These are phyloP conservation scores for Gonium pectorale DNA, from an alignment of 139 green algal species.

Conservation along the genomic window DNA sequence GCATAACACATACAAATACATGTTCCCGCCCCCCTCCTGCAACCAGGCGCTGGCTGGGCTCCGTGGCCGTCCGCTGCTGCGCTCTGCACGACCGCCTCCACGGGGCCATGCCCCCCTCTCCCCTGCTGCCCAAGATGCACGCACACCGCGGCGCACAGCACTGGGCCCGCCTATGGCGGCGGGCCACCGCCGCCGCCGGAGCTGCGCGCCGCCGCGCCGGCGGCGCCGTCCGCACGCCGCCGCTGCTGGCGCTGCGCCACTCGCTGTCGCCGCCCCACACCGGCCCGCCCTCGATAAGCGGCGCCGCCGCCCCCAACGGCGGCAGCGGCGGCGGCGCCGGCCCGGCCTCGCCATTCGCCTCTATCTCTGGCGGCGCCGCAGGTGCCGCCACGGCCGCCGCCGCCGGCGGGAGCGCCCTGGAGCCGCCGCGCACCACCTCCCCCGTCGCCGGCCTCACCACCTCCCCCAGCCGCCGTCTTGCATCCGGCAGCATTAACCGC, in stretches of 20 bases:
- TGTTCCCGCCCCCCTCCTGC: not conserved
- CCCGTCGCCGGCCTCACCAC: too few species aligned
- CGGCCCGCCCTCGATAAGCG: too few species aligned
- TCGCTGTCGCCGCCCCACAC: too few species aligned
- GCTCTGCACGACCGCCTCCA: conserved; percentile 43
- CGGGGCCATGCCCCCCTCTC: conserved; percentile 21
- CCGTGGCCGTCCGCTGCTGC: conserved; percentile 26
- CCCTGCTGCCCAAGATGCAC: not conserved
- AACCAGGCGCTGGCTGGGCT: conserved; percentile 13
- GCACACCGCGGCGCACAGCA: not conserved
- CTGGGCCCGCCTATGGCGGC: conserved; percentile 28
- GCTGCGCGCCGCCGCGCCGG: conserved; percentile 3
- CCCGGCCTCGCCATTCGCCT: too few species aligned
- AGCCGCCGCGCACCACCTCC: too few species aligned
- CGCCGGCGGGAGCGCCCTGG: too few species aligned
- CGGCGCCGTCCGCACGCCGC: conserved; percentile 5
- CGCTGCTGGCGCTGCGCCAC: not conserved
- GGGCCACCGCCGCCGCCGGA: conserved; percentile 3
- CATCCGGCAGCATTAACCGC: too few species aligned
- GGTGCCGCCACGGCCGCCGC: too few species aligned
- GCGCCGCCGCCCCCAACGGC: not conserved
- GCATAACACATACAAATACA: too few species aligned
- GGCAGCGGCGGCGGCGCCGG: not conserved
- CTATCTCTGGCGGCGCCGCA: not conserved
- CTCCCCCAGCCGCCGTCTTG: too few species aligned